These are phyloP conservation scores for Boletus vinaceobasis DNA, from an alignment of 768 basidiomycete species.

Conservation along the genomic window DNA sequence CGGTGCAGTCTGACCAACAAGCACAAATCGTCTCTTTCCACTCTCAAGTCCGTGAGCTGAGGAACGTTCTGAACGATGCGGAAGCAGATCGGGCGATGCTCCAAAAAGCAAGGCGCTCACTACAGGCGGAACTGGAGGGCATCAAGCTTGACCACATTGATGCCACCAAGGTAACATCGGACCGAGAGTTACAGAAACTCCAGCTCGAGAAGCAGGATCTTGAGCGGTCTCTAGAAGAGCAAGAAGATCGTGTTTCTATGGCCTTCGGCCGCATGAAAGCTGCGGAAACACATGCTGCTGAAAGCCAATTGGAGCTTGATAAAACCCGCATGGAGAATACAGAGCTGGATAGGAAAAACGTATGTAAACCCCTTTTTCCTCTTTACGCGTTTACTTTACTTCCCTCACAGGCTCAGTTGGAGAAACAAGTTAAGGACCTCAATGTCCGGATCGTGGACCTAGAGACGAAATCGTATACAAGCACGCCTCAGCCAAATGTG, in stretches of 20 bases:
- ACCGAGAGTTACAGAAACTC: conserved; percentile 70
- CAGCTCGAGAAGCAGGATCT: conserved; percentile 81
- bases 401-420: conserved; percentile 60
- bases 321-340: conserved; percentile 79
- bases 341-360: conserved; percentile 74
- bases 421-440: conserved; percentile 83
- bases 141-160: conserved; percentile 77
- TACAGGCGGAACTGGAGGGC: conserved; percentile 77
- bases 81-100: conserved; percentile 77
- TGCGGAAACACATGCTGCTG: conserved; percentile 70
- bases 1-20: conserved; percentile 77
- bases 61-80: conserved; percentile 77
- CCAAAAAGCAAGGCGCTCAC: conserved; percentile 75
- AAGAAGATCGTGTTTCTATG: conserved; percentile 67
- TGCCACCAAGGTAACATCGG: conserved; percentile 63
- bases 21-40: conserved; percentile 79
- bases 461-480: conserved; percentile 73
- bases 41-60: conserved; percentile 81
- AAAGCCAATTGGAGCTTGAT: conserved; percentile 73
- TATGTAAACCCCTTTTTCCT: conserved; percentile 29
- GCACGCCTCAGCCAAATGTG: conserved; percentile 53
- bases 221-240: conserved; percentile 73
- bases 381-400: neutral
- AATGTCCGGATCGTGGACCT: conserved; percentile 81
- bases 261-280: conserved; percentile 78